A percentile compares a stretch with the other conserved stretches of the same genome.
Evolutionary conservation across 441 rosid genomes (phyloP).

Genomic region (Gossypium gossypioides): DNA sequence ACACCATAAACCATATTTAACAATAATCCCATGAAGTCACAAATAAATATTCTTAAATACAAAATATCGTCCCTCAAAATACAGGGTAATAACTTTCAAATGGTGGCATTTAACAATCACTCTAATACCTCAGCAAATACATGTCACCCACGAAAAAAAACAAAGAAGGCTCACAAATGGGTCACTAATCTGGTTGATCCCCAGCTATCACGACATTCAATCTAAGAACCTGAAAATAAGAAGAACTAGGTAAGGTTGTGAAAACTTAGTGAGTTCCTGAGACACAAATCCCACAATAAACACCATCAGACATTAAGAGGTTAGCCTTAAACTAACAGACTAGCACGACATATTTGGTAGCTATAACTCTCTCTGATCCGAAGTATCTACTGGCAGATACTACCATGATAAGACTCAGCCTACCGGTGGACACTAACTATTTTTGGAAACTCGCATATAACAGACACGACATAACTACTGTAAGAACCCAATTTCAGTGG

Average conservation of each 20-base stretch:
- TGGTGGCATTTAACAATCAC: background rate
- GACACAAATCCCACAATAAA: background rate
- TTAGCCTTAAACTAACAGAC: background rate
- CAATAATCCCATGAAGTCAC: background rate
- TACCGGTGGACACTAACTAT: background rate
- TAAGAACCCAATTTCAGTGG: background rate
- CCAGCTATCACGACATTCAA: background rate
- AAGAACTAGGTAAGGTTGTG: background rate
- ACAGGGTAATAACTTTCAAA: background rate
- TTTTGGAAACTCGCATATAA: background rate
- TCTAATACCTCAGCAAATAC: background rate
- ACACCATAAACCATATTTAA: background rate
- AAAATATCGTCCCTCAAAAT: background rate
- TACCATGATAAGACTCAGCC: background rate
- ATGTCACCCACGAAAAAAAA: background rate
- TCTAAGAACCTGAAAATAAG: background rate
- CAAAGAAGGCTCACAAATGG: background rate
- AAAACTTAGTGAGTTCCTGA: background rate
- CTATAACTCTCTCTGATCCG: background rate
- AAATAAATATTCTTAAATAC: no score
- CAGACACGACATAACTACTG: background rate
- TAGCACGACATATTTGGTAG: background rate
- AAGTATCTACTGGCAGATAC: background rate
- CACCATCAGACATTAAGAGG: background rate
- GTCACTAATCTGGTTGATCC: background rate